These are phyloP conservation scores for Aspergillus avenaceus DNA, from an alignment of 495 filamentous ascomycete species.

Conservation along the genomic window DNA sequence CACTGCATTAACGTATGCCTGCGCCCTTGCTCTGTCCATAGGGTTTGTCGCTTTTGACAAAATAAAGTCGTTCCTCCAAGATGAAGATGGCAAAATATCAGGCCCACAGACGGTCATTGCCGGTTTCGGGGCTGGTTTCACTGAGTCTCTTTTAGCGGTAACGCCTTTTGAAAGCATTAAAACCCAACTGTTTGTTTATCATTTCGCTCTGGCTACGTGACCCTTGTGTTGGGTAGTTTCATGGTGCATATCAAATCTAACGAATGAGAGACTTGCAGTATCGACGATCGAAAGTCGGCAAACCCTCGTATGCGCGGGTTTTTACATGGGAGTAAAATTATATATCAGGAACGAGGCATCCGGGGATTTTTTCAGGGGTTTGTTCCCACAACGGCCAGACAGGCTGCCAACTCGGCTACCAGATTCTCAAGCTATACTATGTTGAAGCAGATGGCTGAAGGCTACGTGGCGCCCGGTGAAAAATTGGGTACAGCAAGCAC, in stretches of 20 bases:
- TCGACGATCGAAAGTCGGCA: conserved; percentile 87
- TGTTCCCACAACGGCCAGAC: conserved; percentile 87
- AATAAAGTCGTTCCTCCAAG: conserved; percentile 77
- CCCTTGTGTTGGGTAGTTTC: not conserved
- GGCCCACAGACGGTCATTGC: conserved; percentile 88
- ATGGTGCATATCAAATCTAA: not conserved
- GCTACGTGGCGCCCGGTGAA: conserved; percentile 90
- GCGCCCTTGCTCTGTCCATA: conserved; percentile 27
- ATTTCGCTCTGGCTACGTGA: not conserved
- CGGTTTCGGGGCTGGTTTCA: conserved; percentile 91
- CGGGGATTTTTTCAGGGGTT: conserved; percentile 96
- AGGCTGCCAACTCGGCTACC: conserved; percentile 89
- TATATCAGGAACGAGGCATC: conserved; percentile 80
- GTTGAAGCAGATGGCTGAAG: conserved; percentile 84
- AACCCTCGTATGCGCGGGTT: conserved; percentile 90
- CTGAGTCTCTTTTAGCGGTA: conserved; percentile 88
- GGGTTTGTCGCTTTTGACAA: conserved; percentile 95
- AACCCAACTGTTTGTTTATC: conserved; percentile 66
- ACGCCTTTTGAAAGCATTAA: conserved; percentile 98
- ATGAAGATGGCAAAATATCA: conserved; percentile 83
- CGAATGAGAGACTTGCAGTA: conserved; percentile 42
- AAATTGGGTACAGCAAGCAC: conserved; percentile 87
- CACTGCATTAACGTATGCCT: conserved; percentile 1
- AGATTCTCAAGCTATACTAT: conserved; percentile 88
- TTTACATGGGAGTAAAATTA: conserved; percentile 82